Conservation (phyloP, 1,284 basidiomycete species). For the Agaricales sp. region DNA sequence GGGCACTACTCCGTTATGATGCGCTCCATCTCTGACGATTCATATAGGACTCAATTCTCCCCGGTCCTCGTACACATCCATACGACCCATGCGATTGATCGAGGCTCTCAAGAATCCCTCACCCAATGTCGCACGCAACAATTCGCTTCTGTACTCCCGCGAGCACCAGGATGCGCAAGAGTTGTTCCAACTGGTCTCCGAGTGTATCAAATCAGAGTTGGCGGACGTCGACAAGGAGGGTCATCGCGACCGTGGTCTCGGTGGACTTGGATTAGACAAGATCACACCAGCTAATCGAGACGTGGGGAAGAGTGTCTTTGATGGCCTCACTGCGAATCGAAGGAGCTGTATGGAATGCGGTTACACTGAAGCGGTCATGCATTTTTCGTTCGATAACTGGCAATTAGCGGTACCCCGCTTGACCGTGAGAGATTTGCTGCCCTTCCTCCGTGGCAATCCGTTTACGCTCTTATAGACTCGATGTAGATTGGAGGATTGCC, state of each 20-base stretch:
- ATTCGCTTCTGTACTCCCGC: constrained; percentile 68
- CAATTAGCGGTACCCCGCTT: constrained; percentile 66
- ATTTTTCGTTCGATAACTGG: constrained; percentile 77
- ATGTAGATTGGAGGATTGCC: constrained; percentile 62
- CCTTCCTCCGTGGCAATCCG: neutral
- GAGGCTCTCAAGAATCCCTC: constrained; percentile 35
- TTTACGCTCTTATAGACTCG: constrained; percentile 26
- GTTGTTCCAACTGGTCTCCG: constrained; percentile 84
- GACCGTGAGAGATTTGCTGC: constrained; percentile 26
- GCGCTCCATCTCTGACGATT: constrained; percentile 24
- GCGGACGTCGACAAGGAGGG: constrained; percentile 54
- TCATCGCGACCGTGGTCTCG: constrained; percentile 56
- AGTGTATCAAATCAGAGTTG: constrained; percentile 78
- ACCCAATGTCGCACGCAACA: constrained; percentile 26
- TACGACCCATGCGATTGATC: constrained; percentile 66
- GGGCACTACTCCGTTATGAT: constrained; percentile 15
- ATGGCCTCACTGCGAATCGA: constrained; percentile 75
- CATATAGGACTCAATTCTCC: constrained; percentile 44
- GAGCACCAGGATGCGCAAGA: constrained; percentile 96
- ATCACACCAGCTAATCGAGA: constrained; percentile 25
- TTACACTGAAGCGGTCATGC: constrained; percentile 84
- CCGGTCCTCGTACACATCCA: constrained; percentile 38
- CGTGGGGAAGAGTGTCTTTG: constrained; percentile 61
- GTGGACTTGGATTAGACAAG: constrained; percentile 27
- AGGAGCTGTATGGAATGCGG: constrained; percentile 75